phyloP scores from a whole-genome alignment of 2,329 filamentous ascomycete genomes.

The Elsinoe ampelina region DNA sequence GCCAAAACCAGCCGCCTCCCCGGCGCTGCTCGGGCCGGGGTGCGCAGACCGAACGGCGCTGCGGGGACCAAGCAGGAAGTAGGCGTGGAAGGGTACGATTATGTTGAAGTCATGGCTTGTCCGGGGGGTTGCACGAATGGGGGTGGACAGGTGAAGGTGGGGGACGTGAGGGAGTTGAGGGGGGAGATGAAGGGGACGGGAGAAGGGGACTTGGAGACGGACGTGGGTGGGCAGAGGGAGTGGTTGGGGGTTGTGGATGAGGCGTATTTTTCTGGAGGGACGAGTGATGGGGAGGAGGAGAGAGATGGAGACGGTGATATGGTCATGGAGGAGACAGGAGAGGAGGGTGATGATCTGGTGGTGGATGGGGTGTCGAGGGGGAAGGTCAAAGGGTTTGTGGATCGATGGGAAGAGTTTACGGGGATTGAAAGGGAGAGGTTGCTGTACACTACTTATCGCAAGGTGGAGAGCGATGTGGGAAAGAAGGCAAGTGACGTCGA shows the following conservation, averaged over 20 bases:
- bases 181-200: constrained; percentile 20
- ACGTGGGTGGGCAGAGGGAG: constrained; percentile 22
- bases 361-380: constrained; percentile 50
- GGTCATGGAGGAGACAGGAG: constrained; percentile 15
- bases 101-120: constrained; percentile 98
- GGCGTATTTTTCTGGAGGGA: constrained; percentile 26
- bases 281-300: constrained; percentile 22
- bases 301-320: constrained; percentile 16
- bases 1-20: constrained; percentile 68
- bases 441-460: constrained; percentile 76
- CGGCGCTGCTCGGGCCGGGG: constrained; percentile 54
- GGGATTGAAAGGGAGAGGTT: constrained; percentile 62
- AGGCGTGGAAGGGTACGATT: constrained; percentile 51
- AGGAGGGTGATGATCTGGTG: constrained; percentile 19
- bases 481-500: constrained; percentile 67
- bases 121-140: constrained; percentile 98
- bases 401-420: constrained; percentile 67
- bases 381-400: constrained; percentile 58
- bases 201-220: constrained; percentile 27
- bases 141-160: constrained; percentile 86
- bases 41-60: constrained; percentile 38
- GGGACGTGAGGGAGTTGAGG: constrained; percentile 53
- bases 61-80: constrained; percentile 39
- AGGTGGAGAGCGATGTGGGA: constrained; percentile 91
- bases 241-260: constrained; percentile 65